phyloP scores from a whole-genome alignment of 2,329 filamentous ascomycete species.

The Waltergamsia citrina region DNA sequence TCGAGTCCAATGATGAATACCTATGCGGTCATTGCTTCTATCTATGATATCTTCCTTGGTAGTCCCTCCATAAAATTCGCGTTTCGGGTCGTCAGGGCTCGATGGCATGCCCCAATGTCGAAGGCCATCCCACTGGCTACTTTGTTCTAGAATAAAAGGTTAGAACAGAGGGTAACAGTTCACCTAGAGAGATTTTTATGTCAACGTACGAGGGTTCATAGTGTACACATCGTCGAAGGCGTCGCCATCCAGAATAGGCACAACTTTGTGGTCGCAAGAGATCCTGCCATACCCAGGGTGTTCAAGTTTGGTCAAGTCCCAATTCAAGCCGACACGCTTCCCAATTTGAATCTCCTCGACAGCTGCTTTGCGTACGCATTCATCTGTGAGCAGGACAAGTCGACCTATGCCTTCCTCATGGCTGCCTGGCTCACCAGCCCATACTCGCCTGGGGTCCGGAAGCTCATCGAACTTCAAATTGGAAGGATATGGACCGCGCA shows the following conservation, averaged over 20 bases:
- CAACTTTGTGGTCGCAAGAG: conserved; percentile 38
- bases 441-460: conserved; percentile 36
- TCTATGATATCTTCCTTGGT: conserved; percentile 34
- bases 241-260: conserved; percentile 33
- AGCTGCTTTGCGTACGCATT: conserved; percentile 40
- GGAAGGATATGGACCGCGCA: too few species aligned
- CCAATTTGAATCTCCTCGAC: conserved; percentile 40
- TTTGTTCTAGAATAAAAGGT: conserved; percentile 21
- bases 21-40: conserved; percentile 30
- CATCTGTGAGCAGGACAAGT: conserved; percentile 38
- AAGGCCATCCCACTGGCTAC: conserved; percentile 41
- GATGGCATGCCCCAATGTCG: conserved; percentile 35
- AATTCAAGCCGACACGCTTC: conserved; percentile 39
- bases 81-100: conserved; percentile 16
- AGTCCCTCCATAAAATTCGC: conserved; percentile 39
- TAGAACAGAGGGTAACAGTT: background rate
- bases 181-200: background rate
- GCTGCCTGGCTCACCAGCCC: conserved; percentile 32
- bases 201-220: conserved; percentile 29
- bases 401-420: conserved; percentile 43
- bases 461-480: too few species aligned
- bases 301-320: conserved; percentile 46
- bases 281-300: conserved; percentile 42
- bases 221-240: conserved; percentile 40
- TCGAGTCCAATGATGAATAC: conserved; percentile 35